Evolutionary conservation across 2,329 filamentous ascomycete species (phyloP), one percentile per base, ranked within the genome.

Genomic region (Diplodia corticola): DNA sequence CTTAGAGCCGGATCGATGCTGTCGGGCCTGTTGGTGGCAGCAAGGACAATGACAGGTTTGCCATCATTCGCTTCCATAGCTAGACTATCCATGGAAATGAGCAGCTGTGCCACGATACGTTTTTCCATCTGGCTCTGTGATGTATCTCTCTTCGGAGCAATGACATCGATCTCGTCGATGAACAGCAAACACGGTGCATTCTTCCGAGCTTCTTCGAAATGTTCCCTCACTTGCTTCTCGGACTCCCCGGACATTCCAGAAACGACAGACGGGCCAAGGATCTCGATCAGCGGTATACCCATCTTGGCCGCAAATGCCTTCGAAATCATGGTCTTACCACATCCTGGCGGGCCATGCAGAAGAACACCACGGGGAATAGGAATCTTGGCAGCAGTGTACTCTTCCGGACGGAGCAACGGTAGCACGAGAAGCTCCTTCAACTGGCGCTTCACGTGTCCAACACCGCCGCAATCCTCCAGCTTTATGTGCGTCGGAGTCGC

Each of bases 161-260:
- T 95, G 4, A 90, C 89, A 77, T 99, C 93, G 63, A 98, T 91
- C 71, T 97, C 90, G 71, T 97, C 93, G 66, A 98, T 91, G 73
- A 97, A 96, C 4, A 99, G 85, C 5, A 99, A 83, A 73, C 92
- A 96, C 0, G 95, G 95, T 0, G 94, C 93, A 44, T 93, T 84
- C 65, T 87, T 86, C 75, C 91, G 92, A 0, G 95, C 95, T 73
- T 95, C 91, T 13, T 98, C 93, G 68, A 96, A 96, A 55, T 92
- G 84, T 70, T 94, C 91, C 40, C 92, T 84, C 30, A 96, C 86
- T 68, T 92, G 92, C 80, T 93, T 93, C 77, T 96, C 92, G 0
- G 91, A 94, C 74, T 95, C 92, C 71, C 92, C 92, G 37, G 91
- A 95, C 88, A 94, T 95, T 22, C 92, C 91, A 17, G 90, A 92